These are phyloP conservation scores for Mucor circinelloides DNA, from an alignment of 371 early-diverging fungal species.

Conservation along the genomic window DNA sequence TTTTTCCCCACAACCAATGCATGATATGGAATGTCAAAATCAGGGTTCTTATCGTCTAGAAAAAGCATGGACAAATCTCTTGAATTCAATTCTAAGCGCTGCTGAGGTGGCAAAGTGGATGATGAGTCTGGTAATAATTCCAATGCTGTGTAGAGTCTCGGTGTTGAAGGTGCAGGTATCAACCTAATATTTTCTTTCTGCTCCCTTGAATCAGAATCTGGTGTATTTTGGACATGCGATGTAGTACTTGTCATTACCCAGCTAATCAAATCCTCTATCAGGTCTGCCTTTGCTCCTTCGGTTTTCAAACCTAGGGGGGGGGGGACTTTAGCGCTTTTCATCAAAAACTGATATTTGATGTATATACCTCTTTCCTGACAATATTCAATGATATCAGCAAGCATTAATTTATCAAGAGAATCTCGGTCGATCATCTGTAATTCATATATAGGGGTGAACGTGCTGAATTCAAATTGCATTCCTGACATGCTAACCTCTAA, in stretches of 20 bases:
- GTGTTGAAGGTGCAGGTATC: slow-evolving; percentile 72
- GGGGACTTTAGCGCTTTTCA: too few species aligned
- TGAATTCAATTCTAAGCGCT: slow-evolving; percentile 49
- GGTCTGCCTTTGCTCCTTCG: slow-evolving; percentile 64
- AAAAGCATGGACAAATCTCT: slow-evolving; percentile 58
- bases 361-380: slow-evolving; percentile 71
- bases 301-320: slow-evolving; percentile 54
- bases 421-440: slow-evolving; percentile 28
- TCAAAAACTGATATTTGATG: too few species aligned
- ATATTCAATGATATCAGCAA: slow-evolving; percentile 72
- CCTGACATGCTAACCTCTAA: slow-evolving; percentile 28
- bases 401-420: slow-evolving; percentile 57
- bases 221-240: too few species aligned
- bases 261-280: slow-evolving; percentile 63
- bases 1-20: slow-evolving; percentile 62
- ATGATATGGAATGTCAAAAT: slow-evolving; percentile 65
- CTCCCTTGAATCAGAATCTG: background rate
- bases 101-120: slow-evolving; percentile 24
- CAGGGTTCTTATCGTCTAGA: slow-evolving; percentile 39
- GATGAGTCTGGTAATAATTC: slow-evolving; percentile 42
- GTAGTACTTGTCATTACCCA: slow-evolving; percentile 50
- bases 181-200: slow-evolving; percentile 69
- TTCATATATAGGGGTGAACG: background rate
- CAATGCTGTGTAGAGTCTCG: slow-evolving; percentile 58
- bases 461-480: background rate